phyloP scores from a whole-genome alignment of 148 eudicot genomes.

The Vaccinium myrtillus region DNA sequence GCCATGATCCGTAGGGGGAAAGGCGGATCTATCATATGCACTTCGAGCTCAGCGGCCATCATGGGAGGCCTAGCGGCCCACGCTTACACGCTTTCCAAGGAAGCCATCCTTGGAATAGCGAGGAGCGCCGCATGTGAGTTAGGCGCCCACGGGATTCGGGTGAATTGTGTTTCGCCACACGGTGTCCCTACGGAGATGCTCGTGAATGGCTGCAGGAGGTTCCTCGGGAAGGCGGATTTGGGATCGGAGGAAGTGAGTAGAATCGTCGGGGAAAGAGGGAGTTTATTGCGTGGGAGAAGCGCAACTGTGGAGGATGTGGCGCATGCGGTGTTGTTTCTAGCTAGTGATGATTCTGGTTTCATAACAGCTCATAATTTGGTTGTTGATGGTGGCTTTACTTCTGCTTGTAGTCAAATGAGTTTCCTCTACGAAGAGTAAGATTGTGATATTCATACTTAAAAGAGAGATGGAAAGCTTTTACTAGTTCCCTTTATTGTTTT shows the following conservation, averaged over 20 bases:
- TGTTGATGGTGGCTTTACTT: slow-evolving; percentile 73
- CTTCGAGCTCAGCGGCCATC: slow-evolving; percentile 73
- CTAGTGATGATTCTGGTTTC: slow-evolving; percentile 58
- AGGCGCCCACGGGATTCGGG: slow-evolving; percentile 72
- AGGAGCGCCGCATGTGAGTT: slow-evolving; percentile 68
- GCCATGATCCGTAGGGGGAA: slow-evolving; percentile 54
- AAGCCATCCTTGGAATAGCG: slow-evolving; percentile 58
- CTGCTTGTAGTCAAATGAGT: slow-evolving; percentile 38
- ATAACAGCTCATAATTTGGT: slow-evolving; percentile 71
- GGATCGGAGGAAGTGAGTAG: slow-evolving; percentile 43
- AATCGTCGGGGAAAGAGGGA: slow-evolving; percentile 47
- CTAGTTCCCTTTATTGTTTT: too few species aligned
- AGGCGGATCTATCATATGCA: slow-evolving; percentile 68
- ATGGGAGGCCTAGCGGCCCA: slow-evolving; percentile 74
- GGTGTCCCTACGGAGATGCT: slow-evolving; percentile 86
- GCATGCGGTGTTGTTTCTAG: slow-evolving; percentile 53
- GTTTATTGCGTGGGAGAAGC: slow-evolving; percentile 47
- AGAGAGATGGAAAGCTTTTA: too few species aligned
- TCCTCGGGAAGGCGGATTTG: slow-evolving; percentile 26
- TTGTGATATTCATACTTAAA: too few species aligned
- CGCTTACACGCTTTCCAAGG: slow-evolving; percentile 76
- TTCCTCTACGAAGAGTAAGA: slow-evolving; percentile 38
- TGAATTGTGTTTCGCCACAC: slow-evolving; percentile 80
- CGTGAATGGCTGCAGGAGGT: slow-evolving; percentile 36
- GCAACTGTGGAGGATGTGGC: slow-evolving; percentile 51